A percentile compares a stretch with the other conserved stretches of the same genome.
phyloP scores from a whole-genome alignment of 257 asterid species.

The Verbascum thapsus region DNA sequence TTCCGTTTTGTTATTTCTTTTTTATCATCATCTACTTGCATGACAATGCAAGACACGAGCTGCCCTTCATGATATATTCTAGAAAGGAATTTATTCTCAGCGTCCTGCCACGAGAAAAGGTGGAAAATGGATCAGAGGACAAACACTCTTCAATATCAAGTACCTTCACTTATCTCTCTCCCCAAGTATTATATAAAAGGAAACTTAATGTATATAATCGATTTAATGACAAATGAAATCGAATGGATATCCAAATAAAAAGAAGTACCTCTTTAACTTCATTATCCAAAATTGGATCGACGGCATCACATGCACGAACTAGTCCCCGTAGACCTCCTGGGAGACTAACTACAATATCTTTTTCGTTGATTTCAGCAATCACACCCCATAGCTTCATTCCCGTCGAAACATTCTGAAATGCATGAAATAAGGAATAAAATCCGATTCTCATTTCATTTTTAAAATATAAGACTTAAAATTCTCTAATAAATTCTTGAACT shows the following conservation, averaged over 20 bases:
- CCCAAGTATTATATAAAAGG: background rate
- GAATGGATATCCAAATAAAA: conserved; percentile 9
- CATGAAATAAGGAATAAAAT: background rate
- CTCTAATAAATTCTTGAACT: background rate
- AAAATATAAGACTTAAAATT: conserved; percentile 6
- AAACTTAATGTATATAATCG: background rate
- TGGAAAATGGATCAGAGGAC: conserved; percentile 21
- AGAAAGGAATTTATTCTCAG: conserved; percentile 58
- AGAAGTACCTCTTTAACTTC: conserved; percentile 47
- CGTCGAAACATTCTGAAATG: conserved; percentile 72
- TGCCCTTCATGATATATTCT: conserved; percentile 71
- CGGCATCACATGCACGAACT: conserved; percentile 85
- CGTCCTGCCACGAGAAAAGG: conserved; percentile 47
- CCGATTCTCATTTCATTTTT: conserved; percentile 13
- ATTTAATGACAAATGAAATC: conserved; percentile 1
- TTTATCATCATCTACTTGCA: conserved; percentile 78
- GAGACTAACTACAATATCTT: conserved; percentile 84
- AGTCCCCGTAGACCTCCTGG: conserved; percentile 97
- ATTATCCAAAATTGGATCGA: conserved; percentile 52
- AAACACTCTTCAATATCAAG: background rate
- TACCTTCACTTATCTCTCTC: conserved; percentile 4
- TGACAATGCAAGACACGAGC: conserved; percentile 83
- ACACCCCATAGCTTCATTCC: conserved; percentile 99
- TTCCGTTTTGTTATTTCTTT: conserved; percentile 76
- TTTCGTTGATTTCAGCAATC: conserved; percentile 84